These are phyloP conservation scores for Camelina hispida DNA, from an alignment of 345 rosid species.

Conservation along the genomic window DNA sequence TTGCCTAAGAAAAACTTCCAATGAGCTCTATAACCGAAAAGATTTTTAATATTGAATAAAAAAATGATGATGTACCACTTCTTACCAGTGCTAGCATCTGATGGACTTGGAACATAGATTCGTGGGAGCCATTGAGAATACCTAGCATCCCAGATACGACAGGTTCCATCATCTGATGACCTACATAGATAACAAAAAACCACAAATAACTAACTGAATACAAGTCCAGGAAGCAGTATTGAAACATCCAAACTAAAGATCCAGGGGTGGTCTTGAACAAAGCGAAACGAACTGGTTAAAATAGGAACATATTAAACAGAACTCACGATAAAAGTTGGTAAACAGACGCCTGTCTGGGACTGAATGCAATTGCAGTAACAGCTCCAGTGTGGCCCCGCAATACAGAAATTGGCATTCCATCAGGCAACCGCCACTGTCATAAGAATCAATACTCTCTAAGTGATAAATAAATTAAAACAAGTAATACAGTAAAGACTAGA, in stretches of 20 bases:
- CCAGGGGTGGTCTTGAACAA: constrained; percentile 30
- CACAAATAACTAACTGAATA: constrained; percentile 17
- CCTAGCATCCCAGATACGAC: constrained; percentile 99
- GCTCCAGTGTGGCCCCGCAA: constrained; percentile 94
- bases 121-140: constrained; percentile 73
- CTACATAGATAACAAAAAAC: constrained; percentile 52
- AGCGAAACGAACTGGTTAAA: constrained; percentile 16
- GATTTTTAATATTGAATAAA: background rate
- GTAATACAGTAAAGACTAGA: constrained; percentile 26
- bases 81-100: constrained; percentile 72
- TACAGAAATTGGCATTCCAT: constrained; percentile 93
- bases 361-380: constrained; percentile 98
- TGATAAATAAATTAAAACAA: constrained; percentile 26
- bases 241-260: constrained; percentile 28
- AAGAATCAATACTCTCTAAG: constrained; percentile 38
- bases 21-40: constrained; percentile 29
- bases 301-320: constrained; percentile 36
- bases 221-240: constrained; percentile 31
- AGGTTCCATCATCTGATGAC: constrained; percentile 99
- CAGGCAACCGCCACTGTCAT: constrained; percentile 96
- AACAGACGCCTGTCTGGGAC: constrained; percentile 78
- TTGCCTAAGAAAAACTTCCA: constrained; percentile 59
- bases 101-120: constrained; percentile 77
- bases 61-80: constrained; percentile 23
- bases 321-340: constrained; percentile 98